Evolutionary conservation across 345 rosid genomes (phyloP), one percentile per base, ranked within the genome.

Genomic region (Conringia planisiliqua): DNA sequence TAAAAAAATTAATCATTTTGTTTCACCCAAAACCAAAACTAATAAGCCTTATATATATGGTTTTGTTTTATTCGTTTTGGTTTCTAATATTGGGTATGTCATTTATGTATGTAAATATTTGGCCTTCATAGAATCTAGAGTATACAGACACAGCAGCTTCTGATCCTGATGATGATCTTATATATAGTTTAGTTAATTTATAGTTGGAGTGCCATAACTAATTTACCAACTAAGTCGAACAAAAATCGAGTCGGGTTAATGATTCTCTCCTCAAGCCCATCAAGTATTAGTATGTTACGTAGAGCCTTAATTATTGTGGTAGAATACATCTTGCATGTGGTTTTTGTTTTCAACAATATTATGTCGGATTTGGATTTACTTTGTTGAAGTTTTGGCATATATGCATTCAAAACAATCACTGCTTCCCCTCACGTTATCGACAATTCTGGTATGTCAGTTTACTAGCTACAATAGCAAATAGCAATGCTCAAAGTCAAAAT

Each of bases 401-500:
- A 72, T 8, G 35, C 42, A 38, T 33, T 22, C 35, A 35, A 46
- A 59, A n/a, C 18, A 26, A 27, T 29, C 20, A 24, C 50, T 33
- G 32, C 32, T 32, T 20, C 32, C 56, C 17, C 29, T 47, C 57
- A 32, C 70, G 48, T 36, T 55, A 42, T 35, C 32, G 59, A 13
- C 29, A 46, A 18, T 44, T 66, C 50, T 17, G 51, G 42, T 46
- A 46, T 10, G 22, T 44, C n/a, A 66, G n/a, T 47, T 61, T 47
- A 35, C 22, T 62, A 36, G 54, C 6, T 50, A 60, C 16, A 38
- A 16, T 50, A 17, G 51, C 24, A 33, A 48, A 24, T 27, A 50
- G 29, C 22, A 32, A 61, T 24, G 39, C 57, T 61, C 10, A 42
- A 40, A 62, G 70, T 75, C 74, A 75, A 61, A 30, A 43, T 10